phyloP scores from a whole-genome alignment of 257 asterid species.

The Scutellaria galericulata region DNA sequence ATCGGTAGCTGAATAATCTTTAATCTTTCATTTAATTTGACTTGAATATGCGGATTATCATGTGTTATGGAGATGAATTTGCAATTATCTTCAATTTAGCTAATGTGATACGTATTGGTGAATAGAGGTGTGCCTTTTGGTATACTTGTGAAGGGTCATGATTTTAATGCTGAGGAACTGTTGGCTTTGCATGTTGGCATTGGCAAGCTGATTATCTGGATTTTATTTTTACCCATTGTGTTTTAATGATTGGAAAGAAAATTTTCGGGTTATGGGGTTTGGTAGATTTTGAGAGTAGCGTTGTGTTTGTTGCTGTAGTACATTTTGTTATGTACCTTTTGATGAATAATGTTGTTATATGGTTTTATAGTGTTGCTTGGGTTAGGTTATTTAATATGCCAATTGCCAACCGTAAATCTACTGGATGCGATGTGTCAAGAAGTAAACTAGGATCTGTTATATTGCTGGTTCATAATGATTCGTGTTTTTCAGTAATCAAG shows the following conservation, averaged over 20 bases:
- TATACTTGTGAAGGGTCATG: constrained; percentile 8
- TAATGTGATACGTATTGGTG: constrained; percentile 4
- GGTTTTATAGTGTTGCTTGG: background rate
- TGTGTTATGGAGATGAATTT: background rate
- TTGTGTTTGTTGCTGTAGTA: background rate
- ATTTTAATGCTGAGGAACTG: background rate
- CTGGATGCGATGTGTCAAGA: background rate
- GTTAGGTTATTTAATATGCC: background rate
- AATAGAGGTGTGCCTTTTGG: background rate
- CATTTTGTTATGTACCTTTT: background rate
- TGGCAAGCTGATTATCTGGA: background rate
- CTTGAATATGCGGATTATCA: background rate
- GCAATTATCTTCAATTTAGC: constrained; percentile 4
- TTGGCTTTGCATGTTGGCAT: background rate
- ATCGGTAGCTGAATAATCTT: constrained; percentile 44
- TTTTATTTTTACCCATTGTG: background rate
- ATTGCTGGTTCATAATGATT: constrained; percentile 2
- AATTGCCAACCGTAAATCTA: no score
- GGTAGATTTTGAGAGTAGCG: background rate
- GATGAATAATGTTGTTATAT: background rate
- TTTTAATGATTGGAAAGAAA: background rate
- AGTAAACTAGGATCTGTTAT: background rate
- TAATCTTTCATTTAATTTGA: constrained; percentile 7
- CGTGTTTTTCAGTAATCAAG: background rate
- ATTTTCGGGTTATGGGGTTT: background rate